Base-by-base conservation (phyloP, 176 grass and related monocot species). In the Oryza meridionalis region DNA sequence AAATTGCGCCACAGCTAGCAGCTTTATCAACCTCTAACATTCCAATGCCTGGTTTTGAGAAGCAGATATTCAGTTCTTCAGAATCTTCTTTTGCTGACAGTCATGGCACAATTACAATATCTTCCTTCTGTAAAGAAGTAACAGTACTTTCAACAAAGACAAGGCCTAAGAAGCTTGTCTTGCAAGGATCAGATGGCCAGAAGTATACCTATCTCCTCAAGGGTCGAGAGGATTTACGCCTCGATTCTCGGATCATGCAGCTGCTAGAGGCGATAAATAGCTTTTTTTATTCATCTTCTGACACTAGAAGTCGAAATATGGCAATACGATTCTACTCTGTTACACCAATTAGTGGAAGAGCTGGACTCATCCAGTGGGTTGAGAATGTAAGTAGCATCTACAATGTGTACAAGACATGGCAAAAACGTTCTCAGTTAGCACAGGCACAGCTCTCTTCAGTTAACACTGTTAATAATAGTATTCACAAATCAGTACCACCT, bases 21-120 rank as follows among this genome's bases (percentile, higher is more conserved):
- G 69, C 43, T 61, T 76, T 98, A 77, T 87, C 91, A 77, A 90
- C 87, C 80, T 98, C 95, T 86, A 90, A 98, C 74, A 94, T 98
- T 95, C 95, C 95, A 88, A 95, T 98, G 92, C 95, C 95, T 84
- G 95, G 95, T 84, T 93, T 98, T 88, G 95, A 98, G 87, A 98
- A 94, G 86, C 92, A 97, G 85, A 91, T 84, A 81, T 67, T 85
- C 90, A 78, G 86, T 91, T 86, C 89, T 76, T 81, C 76, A 65
- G 84, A 90, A 71, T 80, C 51, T 68, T 44, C 53, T 86, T 86
- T 87, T 69, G 70, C 65, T 81, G 88, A 81, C 84, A 77, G 26
- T 66, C 90, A 86, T 86, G 86, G 84, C 40, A 88, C 73, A 74
- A 40, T 98, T 73, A 95, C 95, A 65, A 73, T 98, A 64, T 89